Evolutionary conservation across 495 filamentous ascomycete genomes (phyloP).

Genomic region (Chaetomium tenue): DNA sequence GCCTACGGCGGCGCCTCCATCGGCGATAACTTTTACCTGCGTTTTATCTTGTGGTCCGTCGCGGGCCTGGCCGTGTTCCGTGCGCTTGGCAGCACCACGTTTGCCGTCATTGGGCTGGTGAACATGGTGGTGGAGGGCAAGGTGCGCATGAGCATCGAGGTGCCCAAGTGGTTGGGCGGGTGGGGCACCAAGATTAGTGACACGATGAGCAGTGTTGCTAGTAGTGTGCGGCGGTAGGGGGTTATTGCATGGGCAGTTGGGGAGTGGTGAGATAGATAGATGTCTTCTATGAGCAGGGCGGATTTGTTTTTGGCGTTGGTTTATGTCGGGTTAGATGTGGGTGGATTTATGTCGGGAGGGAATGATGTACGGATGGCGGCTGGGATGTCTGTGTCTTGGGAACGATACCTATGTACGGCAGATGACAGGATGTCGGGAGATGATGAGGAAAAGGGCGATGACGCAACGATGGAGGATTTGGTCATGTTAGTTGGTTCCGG

Average conservation of each 20-base stretch:
- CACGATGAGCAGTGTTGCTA: slow-evolving; percentile 29
- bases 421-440: slow-evolving; percentile 3
- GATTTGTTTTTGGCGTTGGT: not conserved
- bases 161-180: slow-evolving; percentile 51
- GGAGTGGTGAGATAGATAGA: not conserved
- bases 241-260: not conserved
- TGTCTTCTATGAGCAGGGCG: not conserved
- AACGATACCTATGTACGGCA: not conserved
- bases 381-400: not conserved
- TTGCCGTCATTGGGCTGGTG: slow-evolving; percentile 75
- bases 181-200: slow-evolving; percentile 39
- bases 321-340: not conserved
- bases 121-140: slow-evolving; percentile 83
- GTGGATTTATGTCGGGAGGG: not conserved
- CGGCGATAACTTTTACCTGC: slow-evolving; percentile 82
- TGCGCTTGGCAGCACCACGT: slow-evolving; percentile 75
- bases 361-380: not conserved
- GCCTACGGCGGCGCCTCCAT: slow-evolving; percentile 69
- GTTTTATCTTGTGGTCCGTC: slow-evolving; percentile 90
- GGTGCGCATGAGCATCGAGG: slow-evolving; percentile 59
- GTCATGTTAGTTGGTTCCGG: not conserved
- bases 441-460: not conserved
- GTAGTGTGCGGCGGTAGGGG: slow-evolving; percentile 27
- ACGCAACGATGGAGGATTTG: not conserved
- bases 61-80: slow-evolving; percentile 82